Conservation (phyloP, 2,329 filamentous ascomycete species). For the Epichloe amarillans region DNA sequence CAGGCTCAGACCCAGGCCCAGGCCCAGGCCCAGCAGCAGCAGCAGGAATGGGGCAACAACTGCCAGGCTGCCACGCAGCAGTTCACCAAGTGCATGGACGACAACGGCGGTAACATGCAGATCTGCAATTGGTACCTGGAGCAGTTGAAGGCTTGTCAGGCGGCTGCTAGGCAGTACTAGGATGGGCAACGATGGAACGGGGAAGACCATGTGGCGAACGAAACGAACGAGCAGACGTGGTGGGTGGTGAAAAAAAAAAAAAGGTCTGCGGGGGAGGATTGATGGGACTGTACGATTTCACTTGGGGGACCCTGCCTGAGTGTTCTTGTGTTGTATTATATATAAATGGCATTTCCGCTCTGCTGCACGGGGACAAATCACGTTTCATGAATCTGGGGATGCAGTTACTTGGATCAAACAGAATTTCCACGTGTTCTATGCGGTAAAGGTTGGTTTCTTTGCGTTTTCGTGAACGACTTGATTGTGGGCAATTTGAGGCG, state of each 20-base stretch:
- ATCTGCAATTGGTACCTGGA: slow-evolving; percentile 98
- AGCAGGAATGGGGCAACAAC: slow-evolving; percentile 43
- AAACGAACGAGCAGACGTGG: neutral
- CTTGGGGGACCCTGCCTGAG: too few species aligned
- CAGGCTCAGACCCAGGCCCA: slow-evolving; percentile 31
- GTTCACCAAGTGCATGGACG: slow-evolving; percentile 95
- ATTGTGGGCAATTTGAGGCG: too few species aligned
- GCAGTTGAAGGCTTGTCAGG: slow-evolving; percentile 84
- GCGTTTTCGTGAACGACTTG: too few species aligned
- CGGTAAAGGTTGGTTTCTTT: too few species aligned
- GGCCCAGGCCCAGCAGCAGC: slow-evolving; percentile 35
- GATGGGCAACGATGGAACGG: slow-evolving; percentile 1
- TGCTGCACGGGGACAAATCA: slow-evolving; percentile 4
- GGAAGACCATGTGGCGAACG: neutral
- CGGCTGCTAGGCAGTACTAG: slow-evolving; percentile 61
- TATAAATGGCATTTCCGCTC: slow-evolving; percentile 14
- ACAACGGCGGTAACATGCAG: slow-evolving; percentile 83
- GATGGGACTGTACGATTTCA: too few species aligned
- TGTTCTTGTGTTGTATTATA: slow-evolving; percentile 12
- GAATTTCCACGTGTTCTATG: too few species aligned
- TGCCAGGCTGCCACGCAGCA: slow-evolving; percentile 69
- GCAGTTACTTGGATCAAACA: neutral
- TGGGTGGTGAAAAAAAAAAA: neutral
- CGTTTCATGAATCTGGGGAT: neutral
- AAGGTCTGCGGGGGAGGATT: neutral